A percentile compares a stretch with the other conserved stretches of the same genome.
Evolutionary conservation across 2,329 filamentous ascomycete species (phyloP).

Genomic region (Fusarium pseudoanthophilum): DNA sequence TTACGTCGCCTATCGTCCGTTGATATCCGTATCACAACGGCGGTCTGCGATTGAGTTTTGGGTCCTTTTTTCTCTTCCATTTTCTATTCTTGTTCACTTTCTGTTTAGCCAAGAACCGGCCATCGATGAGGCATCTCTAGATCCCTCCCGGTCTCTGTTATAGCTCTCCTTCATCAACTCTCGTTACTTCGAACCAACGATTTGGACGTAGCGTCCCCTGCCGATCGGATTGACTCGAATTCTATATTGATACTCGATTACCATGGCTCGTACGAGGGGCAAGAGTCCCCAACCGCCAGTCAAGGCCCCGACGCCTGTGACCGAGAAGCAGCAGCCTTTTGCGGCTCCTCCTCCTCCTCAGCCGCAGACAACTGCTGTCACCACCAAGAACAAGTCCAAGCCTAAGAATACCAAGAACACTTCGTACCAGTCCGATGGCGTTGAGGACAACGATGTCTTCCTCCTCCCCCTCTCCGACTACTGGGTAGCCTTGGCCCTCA

Average conservation of each 20-base stretch:
- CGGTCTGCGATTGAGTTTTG: conserved; percentile 36
- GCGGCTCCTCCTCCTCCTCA: conserved; percentile 24
- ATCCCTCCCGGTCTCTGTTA: conserved; percentile 20
- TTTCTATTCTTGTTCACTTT: conserved; percentile 21
- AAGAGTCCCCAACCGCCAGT: conserved; percentile 51
- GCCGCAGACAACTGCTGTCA: conserved; percentile 18
- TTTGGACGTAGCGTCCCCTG: conserved; percentile 10
- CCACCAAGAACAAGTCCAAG: conserved; percentile 11
- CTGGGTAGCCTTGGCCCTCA: conserved; percentile 77
- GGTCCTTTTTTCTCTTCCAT: conserved; percentile 27
- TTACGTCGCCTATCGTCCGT: conserved; percentile 23
- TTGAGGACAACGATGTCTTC: conserved; percentile 92
- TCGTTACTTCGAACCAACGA: conserved; percentile 24
- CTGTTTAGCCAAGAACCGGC: conserved; percentile 14
- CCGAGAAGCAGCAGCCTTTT: conserved; percentile 37
- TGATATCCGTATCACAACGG: conserved; percentile 22
- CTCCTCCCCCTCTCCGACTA: conserved; percentile 86
- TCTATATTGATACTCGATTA: conserved; percentile 28
- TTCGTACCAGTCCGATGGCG: conserved; percentile 80
- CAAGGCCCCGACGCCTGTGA: conserved; percentile 38
- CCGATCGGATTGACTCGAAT: conserved; percentile 33
- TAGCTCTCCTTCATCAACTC: conserved; percentile 32
- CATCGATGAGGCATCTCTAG: conserved; percentile 43
- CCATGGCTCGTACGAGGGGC: conserved; percentile 53
- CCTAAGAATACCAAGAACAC: conserved; percentile 53